phyloP scores from a whole-genome alignment of 2,329 filamentous ascomycete genomes.

The Cladobotryum protrusum region DNA sequence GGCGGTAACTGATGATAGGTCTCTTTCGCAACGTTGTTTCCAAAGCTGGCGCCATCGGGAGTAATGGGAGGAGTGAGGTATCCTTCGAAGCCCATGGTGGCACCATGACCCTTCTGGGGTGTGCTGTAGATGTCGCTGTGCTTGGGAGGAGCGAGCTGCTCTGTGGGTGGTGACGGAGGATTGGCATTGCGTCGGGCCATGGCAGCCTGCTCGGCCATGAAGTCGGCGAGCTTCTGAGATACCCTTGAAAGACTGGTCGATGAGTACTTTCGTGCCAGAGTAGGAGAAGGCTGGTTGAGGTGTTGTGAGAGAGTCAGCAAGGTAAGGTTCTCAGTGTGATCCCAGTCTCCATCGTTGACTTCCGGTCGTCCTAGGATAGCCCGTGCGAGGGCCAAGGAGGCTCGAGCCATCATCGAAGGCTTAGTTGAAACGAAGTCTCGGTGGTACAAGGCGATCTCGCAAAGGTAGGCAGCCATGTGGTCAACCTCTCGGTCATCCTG shows the following conservation, averaged over 20 bases:
- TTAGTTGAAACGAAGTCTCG: slow-evolving; percentile 92
- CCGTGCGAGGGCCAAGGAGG: slow-evolving; percentile 77
- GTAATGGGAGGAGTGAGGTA: slow-evolving; percentile 84
- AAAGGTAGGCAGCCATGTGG: slow-evolving; percentile 90
- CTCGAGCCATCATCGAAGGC: slow-evolving; percentile 84
- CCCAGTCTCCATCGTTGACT: slow-evolving; percentile 70
- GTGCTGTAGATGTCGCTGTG: slow-evolving; percentile 64
- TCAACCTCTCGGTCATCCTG: slow-evolving; percentile 77
- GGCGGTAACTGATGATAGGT: slow-evolving; percentile 42
- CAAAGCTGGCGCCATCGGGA: slow-evolving; percentile 60
- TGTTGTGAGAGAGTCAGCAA: slow-evolving; percentile 54
- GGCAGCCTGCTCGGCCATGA: slow-evolving; percentile 53
- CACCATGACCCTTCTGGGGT: slow-evolving; percentile 67
- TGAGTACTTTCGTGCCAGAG: slow-evolving; percentile 55
- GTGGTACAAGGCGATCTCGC: slow-evolving; percentile 92
- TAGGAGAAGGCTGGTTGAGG: slow-evolving; percentile 52
- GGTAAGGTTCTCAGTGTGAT: slow-evolving; percentile 63
- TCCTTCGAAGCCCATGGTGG: slow-evolving; percentile 59
- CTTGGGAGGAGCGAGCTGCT: slow-evolving; percentile 46
- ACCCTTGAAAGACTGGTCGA: slow-evolving; percentile 47
- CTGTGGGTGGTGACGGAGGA: slow-evolving; percentile 56
- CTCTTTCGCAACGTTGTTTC: slow-evolving; percentile 40
- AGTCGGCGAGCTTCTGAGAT: slow-evolving; percentile 50
- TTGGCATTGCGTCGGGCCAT: slow-evolving; percentile 42
- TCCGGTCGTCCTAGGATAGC: slow-evolving; percentile 80